phyloP scores from a whole-genome alignment of 805 yeast species.

The Barnettozyma vustinii region DNA sequence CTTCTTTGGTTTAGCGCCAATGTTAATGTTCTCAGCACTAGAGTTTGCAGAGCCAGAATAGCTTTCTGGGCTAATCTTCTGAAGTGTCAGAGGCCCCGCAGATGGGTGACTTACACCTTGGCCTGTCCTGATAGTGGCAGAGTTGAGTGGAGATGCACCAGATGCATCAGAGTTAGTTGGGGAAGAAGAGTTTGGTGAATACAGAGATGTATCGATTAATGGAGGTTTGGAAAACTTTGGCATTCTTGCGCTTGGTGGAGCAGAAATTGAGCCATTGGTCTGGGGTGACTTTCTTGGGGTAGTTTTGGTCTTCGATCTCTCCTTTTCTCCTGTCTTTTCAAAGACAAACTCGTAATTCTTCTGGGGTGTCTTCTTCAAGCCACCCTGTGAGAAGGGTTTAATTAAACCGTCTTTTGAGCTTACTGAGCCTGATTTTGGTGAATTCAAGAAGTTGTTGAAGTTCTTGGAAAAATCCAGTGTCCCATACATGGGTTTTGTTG shows the following conservation, averaged over 20 bases:
- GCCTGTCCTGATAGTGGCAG: neutral
- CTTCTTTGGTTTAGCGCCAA: neutral
- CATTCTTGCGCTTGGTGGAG: slow-evolving; percentile 8
- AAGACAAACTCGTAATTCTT: slow-evolving; percentile 24
- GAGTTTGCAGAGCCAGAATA: slow-evolving; percentile 6
- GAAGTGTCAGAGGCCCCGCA: slow-evolving; percentile 13
- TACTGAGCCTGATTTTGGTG: neutral
- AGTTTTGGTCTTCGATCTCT: neutral
- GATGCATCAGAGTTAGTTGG: slow-evolving; percentile 24
- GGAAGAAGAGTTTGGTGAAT: slow-evolving; percentile 20
- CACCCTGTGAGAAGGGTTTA: neutral
- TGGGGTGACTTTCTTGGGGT: slow-evolving; percentile 18
- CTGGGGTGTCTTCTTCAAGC: slow-evolving; percentile 11
- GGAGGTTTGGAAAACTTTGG: slow-evolving; percentile 21
- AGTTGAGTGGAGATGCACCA: slow-evolving; percentile 18
- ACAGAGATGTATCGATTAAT: slow-evolving; percentile 16
- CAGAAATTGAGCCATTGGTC: slow-evolving; percentile 6
- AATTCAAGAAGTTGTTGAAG: slow-evolving; percentile 1
- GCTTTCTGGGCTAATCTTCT: slow-evolving; percentile 15
- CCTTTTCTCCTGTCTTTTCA: slow-evolving; percentile 10
- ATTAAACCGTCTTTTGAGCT: neutral
- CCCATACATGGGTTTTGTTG: slow-evolving; percentile 12
- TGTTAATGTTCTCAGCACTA: slow-evolving; percentile 1
- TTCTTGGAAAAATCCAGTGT: slow-evolving; percentile 24
- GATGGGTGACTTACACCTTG: slow-evolving; percentile 10